Evolutionary conservation across 2,329 filamentous ascomycete species (phyloP).

Genomic region (Monosporascus sp.): DNA sequence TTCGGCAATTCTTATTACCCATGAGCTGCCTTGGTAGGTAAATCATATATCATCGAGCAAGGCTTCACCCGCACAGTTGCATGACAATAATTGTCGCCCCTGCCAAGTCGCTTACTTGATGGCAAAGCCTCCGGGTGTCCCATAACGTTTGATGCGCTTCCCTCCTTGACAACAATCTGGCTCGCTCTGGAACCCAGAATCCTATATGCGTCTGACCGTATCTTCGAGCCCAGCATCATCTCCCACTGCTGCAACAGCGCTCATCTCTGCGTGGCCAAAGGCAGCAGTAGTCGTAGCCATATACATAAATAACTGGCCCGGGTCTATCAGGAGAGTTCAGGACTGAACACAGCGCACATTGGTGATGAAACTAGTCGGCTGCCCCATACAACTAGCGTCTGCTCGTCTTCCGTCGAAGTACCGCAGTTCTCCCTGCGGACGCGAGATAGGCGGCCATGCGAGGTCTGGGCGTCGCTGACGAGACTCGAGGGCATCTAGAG

Average conservation of each 20-base stretch:
- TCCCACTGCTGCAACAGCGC: not conserved
- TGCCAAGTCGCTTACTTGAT: not conserved
- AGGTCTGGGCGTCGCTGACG: slow-evolving; percentile 8
- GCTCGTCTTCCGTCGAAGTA: not conserved
- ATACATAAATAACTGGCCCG: not conserved
- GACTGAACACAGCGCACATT: not conserved
- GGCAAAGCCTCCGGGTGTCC: not conserved
- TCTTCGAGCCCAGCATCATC: not conserved
- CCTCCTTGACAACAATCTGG: not conserved
- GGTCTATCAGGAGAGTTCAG: not conserved
- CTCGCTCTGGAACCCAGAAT: not conserved
- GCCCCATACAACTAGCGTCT: not conserved
- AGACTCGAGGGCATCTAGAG: slow-evolving; percentile 41
- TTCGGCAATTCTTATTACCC: slow-evolving; percentile 12
- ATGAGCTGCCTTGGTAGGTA: slow-evolving; percentile 17
- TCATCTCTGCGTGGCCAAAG: not conserved
- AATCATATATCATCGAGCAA: slow-evolving; percentile 20
- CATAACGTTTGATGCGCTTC: not conserved
- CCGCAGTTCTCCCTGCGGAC: not conserved
- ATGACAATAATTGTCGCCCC: not conserved
- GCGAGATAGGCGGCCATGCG: slow-evolving; percentile 3
- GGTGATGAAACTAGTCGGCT: not conserved
- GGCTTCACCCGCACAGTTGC: not conserved
- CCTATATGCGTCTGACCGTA: not conserved
- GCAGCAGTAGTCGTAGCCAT: not conserved